Conservation (phyloP, 345 rosid genomes). For the Brassica cretica region DNA sequence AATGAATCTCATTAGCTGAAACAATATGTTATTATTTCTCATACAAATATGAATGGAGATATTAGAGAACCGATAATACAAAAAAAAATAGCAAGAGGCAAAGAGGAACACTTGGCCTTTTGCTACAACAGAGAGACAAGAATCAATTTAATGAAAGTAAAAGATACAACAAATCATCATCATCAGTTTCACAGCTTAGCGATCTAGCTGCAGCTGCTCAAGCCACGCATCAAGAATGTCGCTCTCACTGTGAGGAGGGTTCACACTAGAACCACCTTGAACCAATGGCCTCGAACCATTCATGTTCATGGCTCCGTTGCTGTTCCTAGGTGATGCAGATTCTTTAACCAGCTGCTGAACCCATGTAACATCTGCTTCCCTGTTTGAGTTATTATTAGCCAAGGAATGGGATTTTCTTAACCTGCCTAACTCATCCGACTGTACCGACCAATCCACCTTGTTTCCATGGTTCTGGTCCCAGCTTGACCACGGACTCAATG, state of each 20-base stretch:
- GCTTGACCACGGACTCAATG: conserved; percentile 68
- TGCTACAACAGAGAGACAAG: conserved; percentile 34
- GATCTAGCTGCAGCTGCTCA: conserved; percentile 79
- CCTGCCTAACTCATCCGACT: conserved; percentile 59
- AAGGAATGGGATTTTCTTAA: conserved; percentile 53
- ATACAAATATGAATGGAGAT: conserved; percentile 34
- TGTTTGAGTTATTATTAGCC: conserved; percentile 40
- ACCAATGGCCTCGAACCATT: conserved; percentile 39
- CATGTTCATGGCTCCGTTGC: not conserved
- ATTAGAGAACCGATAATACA: conserved; percentile 25
- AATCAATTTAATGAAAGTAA: conserved; percentile 35
- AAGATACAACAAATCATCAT: not conserved
- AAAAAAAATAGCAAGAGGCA: conserved; percentile 8
- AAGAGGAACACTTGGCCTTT: conserved; percentile 33
- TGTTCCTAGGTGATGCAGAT: conserved; percentile 53
- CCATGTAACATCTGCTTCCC: conserved; percentile 84
- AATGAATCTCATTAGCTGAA: conserved; percentile 15
- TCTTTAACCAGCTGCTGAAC: conserved; percentile 76
- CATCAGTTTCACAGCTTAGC: conserved; percentile 42
- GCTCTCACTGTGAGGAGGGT: conserved; percentile 46
- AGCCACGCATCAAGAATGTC: conserved; percentile 67
- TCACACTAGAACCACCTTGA: conserved; percentile 42
- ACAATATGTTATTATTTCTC: conserved; percentile 33
- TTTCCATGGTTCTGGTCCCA: conserved; percentile 65
- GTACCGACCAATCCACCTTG: conserved; percentile 66